Percentiles rank a stretch among this genome's conserved stretches.
phyloP scores from a whole-genome alignment of 2,329 filamentous ascomycete species.

The Capronia americana region DNA sequence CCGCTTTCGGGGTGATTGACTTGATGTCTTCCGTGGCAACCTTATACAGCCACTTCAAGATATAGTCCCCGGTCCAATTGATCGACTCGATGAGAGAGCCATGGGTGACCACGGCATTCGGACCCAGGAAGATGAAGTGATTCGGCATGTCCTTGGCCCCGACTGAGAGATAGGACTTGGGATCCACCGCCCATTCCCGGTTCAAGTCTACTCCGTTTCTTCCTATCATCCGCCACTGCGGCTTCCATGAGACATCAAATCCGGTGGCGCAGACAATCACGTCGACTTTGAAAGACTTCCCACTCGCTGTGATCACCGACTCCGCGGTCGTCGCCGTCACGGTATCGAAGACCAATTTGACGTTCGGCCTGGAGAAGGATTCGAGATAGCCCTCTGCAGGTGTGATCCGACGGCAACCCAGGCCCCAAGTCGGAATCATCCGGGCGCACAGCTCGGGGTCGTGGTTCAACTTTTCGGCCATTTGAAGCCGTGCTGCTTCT shows the following conservation, averaged over 20 bases:
- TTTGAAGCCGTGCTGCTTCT: slow-evolving; percentile 23
- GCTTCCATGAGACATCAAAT: slow-evolving; percentile 46
- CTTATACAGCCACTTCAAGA: slow-evolving; percentile 43
- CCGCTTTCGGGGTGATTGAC: slow-evolving; percentile 40
- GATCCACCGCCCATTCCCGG: slow-evolving; percentile 41
- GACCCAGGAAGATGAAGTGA: slow-evolving; percentile 45
- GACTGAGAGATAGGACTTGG: slow-evolving; percentile 42
- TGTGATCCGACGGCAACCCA: slow-evolving; percentile 48
- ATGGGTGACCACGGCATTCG: slow-evolving; percentile 42
- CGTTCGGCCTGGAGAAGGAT: slow-evolving; percentile 52
- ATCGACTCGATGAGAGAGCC: slow-evolving; percentile 41
- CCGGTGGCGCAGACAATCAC: slow-evolving; percentile 47
- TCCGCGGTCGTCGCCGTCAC: slow-evolving; percentile 44
- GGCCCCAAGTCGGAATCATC: slow-evolving; percentile 39
- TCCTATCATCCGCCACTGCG: slow-evolving; percentile 46
- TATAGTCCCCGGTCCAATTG: slow-evolving; percentile 43
- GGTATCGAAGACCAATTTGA: slow-evolving; percentile 42
- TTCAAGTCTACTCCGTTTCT: slow-evolving; percentile 40
- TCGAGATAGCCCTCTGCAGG: slow-evolving; percentile 57
- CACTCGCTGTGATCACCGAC: slow-evolving; percentile 40
- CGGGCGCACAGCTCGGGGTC: slow-evolving; percentile 36
- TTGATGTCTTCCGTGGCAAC: slow-evolving; percentile 45
- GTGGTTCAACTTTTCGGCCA: slow-evolving; percentile 31
- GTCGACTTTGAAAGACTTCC: slow-evolving; percentile 40
- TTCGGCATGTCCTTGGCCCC: slow-evolving; percentile 43